Base-by-base conservation (phyloP, 129 eudicot species). In the Oenanthe sinensis region DNA sequence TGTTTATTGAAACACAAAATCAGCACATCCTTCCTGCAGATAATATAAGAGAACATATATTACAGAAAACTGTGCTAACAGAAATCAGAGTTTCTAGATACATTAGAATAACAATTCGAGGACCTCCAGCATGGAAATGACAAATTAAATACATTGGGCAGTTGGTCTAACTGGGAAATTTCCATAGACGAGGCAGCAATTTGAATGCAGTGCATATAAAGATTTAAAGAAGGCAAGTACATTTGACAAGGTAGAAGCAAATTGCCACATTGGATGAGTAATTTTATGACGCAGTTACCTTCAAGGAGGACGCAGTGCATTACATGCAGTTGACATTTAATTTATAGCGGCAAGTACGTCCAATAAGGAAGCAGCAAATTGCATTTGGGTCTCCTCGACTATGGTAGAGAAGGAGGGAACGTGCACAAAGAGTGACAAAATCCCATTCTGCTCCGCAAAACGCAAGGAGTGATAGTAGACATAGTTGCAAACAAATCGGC, bases 401-500 rank as follows among this genome's bases (percentile, higher is more conserved):
- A 96, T 90, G 8, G 99, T 88, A 83, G 71, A 85, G 90, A 96
- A 92, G 87, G 92, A 90, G 17, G 99, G 99, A 70, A 96, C 99
- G 39, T 96, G 99, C 75, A 92, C 99, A 86, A 96, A 96, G 75
- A 96, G 82, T 10, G 97, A 90, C 69, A 85, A 85, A 10, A 83
- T 90, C 42, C 97, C 97, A 74, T 89, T 96, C 80, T 92, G 96
- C 88, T 92, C 99, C 19, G 97, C 96, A 80, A 96, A 96, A 16
- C 89, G 89, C 77, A 96, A 87, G 74, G 99, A 96, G 78, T 96
- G 99, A 71, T 96, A 96, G 89, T 96, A 96, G 37, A 96, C 95
- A 39, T 96, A 96, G 76, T 96, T 96, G 91, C 99, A 96, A 24
- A 96, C 99, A 83, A 96, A 96, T 8, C 99, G 86, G 2, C 97